phyloP scores from a whole-genome alignment of 495 filamentous ascomycete species.

The Aspergillus carlsbadensis region DNA sequence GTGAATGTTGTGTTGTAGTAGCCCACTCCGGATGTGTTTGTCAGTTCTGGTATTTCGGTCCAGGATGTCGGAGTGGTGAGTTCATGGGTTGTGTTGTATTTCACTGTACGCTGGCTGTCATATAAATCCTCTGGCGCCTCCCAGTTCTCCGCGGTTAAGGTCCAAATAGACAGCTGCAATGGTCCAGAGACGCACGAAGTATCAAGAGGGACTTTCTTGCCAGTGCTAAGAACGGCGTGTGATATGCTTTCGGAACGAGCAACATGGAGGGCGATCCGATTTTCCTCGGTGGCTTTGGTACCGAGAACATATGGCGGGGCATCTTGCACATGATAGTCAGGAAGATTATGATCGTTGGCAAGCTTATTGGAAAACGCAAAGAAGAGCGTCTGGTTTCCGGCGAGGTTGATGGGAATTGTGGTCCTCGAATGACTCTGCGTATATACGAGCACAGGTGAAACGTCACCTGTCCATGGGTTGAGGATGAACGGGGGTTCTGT shows the following conservation, averaged over 20 bases:
- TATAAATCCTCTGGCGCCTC: conserved; percentile 32
- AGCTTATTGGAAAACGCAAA: background rate
- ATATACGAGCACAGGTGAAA: background rate
- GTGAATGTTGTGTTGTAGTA: conserved; percentile 49
- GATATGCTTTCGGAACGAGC: background rate
- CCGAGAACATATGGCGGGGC: background rate
- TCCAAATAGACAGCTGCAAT: conserved; percentile 44
- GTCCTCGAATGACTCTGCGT: background rate
- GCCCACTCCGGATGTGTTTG: conserved; percentile 55
- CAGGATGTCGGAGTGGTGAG: conserved; percentile 34
- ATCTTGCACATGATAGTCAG: background rate
- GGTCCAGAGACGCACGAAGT: conserved; percentile 13
- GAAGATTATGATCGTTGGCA: background rate
- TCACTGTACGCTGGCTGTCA: conserved; percentile 22
- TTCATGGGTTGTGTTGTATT: conserved; percentile 32
- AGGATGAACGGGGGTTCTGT: background rate
- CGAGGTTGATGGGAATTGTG: background rate
- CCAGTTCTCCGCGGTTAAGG: conserved; percentile 40
- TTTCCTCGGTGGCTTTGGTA: too few relatives aligned
- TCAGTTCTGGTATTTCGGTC: conserved; percentile 52
- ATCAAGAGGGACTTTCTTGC: background rate
- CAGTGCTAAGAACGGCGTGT: background rate
- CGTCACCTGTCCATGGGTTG: background rate
- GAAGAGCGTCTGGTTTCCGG: background rate
- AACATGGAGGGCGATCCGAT: background rate